These are phyloP conservation scores for Globisporangium iwayamae DNA, from an alignment of 352 stramenopile genomes.

Conservation along the genomic window DNA sequence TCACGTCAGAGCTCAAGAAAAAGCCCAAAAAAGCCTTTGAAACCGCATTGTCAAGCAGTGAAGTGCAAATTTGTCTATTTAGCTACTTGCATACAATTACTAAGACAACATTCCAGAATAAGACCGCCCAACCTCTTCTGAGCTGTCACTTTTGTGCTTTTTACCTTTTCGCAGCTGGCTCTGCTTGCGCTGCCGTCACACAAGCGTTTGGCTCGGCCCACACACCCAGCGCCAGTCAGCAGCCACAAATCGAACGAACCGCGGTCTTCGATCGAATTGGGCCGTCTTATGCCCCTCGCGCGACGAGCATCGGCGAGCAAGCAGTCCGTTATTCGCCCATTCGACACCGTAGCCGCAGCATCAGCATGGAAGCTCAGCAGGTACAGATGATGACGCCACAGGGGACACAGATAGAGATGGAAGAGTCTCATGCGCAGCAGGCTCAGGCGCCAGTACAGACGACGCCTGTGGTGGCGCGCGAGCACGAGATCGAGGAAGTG, in stretches of 20 bases:
- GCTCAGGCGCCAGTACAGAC: neutral
- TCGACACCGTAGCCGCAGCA: slow-evolving; percentile 5
- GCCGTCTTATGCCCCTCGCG: slow-evolving; percentile 4
- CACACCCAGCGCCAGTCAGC: neutral
- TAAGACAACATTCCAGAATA: neutral
- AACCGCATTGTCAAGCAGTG: neutral
- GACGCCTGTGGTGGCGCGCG: slow-evolving; percentile 19
- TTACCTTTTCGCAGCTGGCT: neutral
- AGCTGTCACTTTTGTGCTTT: neutral
- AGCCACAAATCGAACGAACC: neutral
- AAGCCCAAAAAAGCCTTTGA: neutral
- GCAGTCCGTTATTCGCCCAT: neutral
- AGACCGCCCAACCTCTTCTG: neutral
- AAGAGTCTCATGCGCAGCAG: neutral
- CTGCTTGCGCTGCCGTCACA: neutral
- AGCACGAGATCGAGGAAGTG: slow-evolving; percentile 82
- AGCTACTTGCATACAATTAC: neutral
- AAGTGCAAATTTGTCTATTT: neutral
- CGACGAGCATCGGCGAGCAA: neutral
- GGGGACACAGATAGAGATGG: neutral
- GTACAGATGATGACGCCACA: neutral
- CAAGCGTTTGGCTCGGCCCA: neutral
- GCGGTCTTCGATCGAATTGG: neutral
- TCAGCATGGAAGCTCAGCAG: slow-evolving; percentile 5
- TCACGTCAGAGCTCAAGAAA: neutral